Percentiles rank a stretch among this genome's conserved stretches.
Evolutionary conservation across 2,329 filamentous ascomycete genomes (phyloP).

Genomic region (Xylaria polymorpha): DNA sequence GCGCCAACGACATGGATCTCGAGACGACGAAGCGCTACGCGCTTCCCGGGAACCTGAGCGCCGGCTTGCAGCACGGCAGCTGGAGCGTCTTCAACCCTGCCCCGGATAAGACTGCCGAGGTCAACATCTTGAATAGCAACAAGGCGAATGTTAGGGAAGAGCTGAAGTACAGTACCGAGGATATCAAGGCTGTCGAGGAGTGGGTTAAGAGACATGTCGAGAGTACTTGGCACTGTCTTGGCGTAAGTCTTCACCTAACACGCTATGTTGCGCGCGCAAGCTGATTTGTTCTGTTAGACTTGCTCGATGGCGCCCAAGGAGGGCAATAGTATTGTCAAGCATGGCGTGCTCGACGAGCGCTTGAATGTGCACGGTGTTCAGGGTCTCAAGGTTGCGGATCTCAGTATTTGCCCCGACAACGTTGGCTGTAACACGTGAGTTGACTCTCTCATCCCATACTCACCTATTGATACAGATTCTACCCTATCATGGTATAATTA

Average conservation of each 20-base stretch:
- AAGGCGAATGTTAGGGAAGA: slow-evolving; percentile 69
- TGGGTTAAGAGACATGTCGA: slow-evolving; percentile 78
- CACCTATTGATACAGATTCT: not conserved
- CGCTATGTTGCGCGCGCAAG: not conserved
- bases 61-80: slow-evolving; percentile 78
- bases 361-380: slow-evolving; percentile 82
- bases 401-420: slow-evolving; percentile 82
- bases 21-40: slow-evolving; percentile 81
- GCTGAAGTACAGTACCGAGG: slow-evolving; percentile 72
- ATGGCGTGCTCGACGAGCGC: slow-evolving; percentile 80
- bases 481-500: not conserved
- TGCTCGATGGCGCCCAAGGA: slow-evolving; percentile 82
- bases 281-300: slow-evolving; percentile 56
- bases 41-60: slow-evolving; percentile 75
- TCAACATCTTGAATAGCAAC: slow-evolving; percentile 70
- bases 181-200: slow-evolving; percentile 75
- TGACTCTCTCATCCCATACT: not conserved
- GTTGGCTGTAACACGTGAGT: slow-evolving; percentile 75
- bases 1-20: slow-evolving; percentile 78
- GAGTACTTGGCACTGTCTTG: slow-evolving; percentile 76
- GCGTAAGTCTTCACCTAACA: slow-evolving; percentile 54
- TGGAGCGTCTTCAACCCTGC: slow-evolving; percentile 72
- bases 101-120: slow-evolving; percentile 61
- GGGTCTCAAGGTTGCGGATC: slow-evolving; percentile 80
- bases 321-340: slow-evolving; percentile 83